A percentile compares a stretch with the other conserved stretches of the same genome.
Conservation (phyloP, 1,284 basidiomycete genomes). For the Moesziomyces sp. region DNA sequence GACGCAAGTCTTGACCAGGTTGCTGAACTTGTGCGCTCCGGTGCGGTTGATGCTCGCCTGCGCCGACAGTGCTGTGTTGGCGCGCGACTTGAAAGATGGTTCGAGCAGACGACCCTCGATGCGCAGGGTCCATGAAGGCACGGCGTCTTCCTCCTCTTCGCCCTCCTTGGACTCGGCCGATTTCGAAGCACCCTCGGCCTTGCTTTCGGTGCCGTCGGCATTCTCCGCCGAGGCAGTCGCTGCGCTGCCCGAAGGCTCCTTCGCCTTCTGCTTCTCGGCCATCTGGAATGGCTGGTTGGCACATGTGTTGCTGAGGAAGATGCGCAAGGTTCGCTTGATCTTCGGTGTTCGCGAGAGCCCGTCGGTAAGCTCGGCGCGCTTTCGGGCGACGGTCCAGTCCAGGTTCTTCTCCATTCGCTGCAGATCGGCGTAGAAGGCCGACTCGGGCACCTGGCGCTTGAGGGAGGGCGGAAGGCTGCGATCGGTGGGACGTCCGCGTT, state of each 20-base stretch:
- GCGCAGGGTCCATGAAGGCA: conserved; percentile 89
- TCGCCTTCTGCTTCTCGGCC: conserved; percentile 54
- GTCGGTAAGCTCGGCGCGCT: conserved; percentile 78
- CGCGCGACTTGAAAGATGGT: conserved; percentile 58
- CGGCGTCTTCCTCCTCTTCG: conserved; percentile 75
- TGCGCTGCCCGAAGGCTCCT: conserved; percentile 25
- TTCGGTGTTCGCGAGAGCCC: conserved; percentile 67
- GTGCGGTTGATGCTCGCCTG: conserved; percentile 61
- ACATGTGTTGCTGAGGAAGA: conserved; percentile 89
- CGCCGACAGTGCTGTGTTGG: conserved; percentile 58
- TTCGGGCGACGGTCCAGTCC: conserved; percentile 93
- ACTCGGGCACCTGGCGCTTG: conserved; percentile 71
- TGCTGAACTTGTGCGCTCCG: conserved; percentile 78
- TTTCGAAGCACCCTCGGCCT: conserved; percentile 25
- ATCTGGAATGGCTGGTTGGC: conserved; percentile 76
- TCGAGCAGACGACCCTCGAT: conserved; percentile 86
- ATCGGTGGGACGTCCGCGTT: conserved; percentile 82
- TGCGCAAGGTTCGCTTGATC: conserved; percentile 81
- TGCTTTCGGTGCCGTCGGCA: conserved; percentile 27
- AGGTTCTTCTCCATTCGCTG: conserved; percentile 88
- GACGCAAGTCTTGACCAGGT: conserved; percentile 83
- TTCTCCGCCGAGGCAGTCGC: conserved; percentile 19
- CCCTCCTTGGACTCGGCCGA: conserved; percentile 32
- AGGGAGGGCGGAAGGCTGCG: conserved; percentile 79
- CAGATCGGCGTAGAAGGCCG: conserved; percentile 85